Evolutionary conservation across 1,139 yeast genomes (phyloP).

Genomic region (Scheffersomyces cryptocercus): DNA sequence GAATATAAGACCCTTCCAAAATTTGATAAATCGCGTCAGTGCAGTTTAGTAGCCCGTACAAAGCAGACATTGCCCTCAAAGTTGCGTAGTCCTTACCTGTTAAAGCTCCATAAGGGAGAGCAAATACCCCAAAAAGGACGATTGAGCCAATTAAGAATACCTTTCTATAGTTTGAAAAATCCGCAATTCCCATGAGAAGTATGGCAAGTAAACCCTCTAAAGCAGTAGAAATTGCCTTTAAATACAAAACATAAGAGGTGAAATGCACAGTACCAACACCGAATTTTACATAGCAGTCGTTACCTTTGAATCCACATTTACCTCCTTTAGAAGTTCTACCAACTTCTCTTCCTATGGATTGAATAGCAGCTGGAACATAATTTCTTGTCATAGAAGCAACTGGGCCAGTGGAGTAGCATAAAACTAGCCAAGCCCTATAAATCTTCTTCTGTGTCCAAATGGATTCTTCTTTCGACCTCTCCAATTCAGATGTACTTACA

Average conservation of each 20-base stretch:
- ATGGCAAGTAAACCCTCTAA: slow-evolving; percentile 40
- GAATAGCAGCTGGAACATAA: slow-evolving; percentile 45
- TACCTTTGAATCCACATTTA: slow-evolving; percentile 29
- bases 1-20: slow-evolving; percentile 45
- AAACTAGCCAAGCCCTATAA: slow-evolving; percentile 22
- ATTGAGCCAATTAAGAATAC: slow-evolving; percentile 32
- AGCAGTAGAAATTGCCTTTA: slow-evolving; percentile 41
- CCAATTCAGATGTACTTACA: too few relatives aligned
- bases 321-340: slow-evolving; percentile 30
- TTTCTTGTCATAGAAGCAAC: slow-evolving; percentile 45
- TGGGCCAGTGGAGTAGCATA: slow-evolving; percentile 40
- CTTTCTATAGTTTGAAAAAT: slow-evolving; percentile 42
- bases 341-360: slow-evolving; percentile 36
- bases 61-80: slow-evolving; percentile 27
- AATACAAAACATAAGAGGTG: slow-evolving; percentile 39
- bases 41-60: slow-evolving; percentile 34
- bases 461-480: slow-evolving; percentile 1
- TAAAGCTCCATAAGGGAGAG: slow-evolving; percentile 41
- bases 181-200: slow-evolving; percentile 45
- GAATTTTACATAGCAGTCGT: slow-evolving; percentile 40
- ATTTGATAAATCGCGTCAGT: slow-evolving; percentile 38
- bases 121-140: slow-evolving; percentile 33
- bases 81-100: slow-evolving; percentile 21
- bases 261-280: slow-evolving; percentile 38
- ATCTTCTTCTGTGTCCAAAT: slow-evolving; percentile 19